Evolutionary conservation across 192 early-diverging fungal species (phyloP).

Genomic region (Thoreauomyces humboldtii): DNA sequence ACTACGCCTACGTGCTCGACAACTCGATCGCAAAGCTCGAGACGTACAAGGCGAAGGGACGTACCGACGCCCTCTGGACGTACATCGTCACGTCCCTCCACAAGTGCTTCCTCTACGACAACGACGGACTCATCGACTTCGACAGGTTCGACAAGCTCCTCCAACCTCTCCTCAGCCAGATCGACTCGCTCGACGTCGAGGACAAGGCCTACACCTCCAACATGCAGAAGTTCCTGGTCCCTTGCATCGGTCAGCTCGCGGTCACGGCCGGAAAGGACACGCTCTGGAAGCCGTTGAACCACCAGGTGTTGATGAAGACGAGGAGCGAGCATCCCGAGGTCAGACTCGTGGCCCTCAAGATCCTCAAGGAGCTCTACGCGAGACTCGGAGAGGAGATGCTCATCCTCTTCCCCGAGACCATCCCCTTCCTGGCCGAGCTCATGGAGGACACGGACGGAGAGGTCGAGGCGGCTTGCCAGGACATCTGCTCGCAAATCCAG

Average conservation of each 20-base stretch:
- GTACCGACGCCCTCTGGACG: constrained; percentile 66
- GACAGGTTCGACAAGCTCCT: constrained; percentile 75
- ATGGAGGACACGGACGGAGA: constrained; percentile 88
- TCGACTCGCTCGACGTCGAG: constrained; percentile 54
- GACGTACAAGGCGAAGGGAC: constrained; percentile 39
- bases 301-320: constrained; percentile 73
- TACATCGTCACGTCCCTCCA: constrained; percentile 67
- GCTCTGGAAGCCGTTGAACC: constrained; percentile 86
- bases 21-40: constrained; percentile 50
- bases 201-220: constrained; percentile 28
- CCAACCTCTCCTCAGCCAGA: constrained; percentile 71
- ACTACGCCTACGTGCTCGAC: constrained; percentile 74
- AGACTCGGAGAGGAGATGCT: constrained; percentile 92
- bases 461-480: constrained; percentile 78
- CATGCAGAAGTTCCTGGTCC: constrained; percentile 53
- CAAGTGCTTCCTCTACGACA: constrained; percentile 46
- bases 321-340: constrained; percentile 62
- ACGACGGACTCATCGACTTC: constrained; percentile 63
- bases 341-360: constrained; percentile 67
- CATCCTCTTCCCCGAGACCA: constrained; percentile 87
- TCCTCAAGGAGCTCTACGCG: constrained; percentile 78
- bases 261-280: constrained; percentile 73
- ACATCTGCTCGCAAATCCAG: constrained; percentile 84
- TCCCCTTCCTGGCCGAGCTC: constrained; percentile 90
- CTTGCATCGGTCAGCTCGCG: constrained; percentile 78